Conservation (phyloP, 371 early-diverging fungal species). For the Syncephalastrum sp. region DNA sequence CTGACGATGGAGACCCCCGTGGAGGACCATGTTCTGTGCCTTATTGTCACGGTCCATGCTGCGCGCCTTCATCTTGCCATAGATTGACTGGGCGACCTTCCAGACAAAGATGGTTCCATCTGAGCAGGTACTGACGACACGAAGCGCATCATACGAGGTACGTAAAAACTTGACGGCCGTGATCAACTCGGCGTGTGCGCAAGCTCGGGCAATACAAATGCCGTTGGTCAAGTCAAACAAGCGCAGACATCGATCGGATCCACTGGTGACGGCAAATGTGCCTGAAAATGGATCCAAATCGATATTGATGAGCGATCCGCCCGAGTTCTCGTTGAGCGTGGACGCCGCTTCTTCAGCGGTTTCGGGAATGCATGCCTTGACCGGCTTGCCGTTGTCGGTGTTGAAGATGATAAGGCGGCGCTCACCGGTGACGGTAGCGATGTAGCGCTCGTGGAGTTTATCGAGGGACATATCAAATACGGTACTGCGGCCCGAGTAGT, state of each 20-base stretch:
- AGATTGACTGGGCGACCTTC: slow-evolving; percentile 57
- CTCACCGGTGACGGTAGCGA: slow-evolving; percentile 71
- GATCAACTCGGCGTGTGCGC: slow-evolving; percentile 79
- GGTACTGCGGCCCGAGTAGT: slow-evolving; percentile 70
- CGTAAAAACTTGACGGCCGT: slow-evolving; percentile 68
- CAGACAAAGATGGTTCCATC: slow-evolving; percentile 84
- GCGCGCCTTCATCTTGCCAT: slow-evolving; percentile 50
- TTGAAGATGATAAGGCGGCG: slow-evolving; percentile 63
- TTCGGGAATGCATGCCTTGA: slow-evolving; percentile 61
- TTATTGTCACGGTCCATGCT: slow-evolving; percentile 21
- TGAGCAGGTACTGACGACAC: slow-evolving; percentile 72
- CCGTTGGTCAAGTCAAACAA: slow-evolving; percentile 73
- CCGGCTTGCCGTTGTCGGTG: slow-evolving; percentile 68
- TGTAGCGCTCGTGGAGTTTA: slow-evolving; percentile 46
- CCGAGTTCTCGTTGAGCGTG: slow-evolving; percentile 49
- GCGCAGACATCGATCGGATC: slow-evolving; percentile 74
- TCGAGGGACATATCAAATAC: slow-evolving; percentile 76
- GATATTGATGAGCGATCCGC: slow-evolving; percentile 62
- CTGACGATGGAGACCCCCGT: neutral
- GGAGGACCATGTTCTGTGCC: slow-evolving; percentile 12
- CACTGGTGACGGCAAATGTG: slow-evolving; percentile 67
- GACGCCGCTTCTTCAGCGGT: slow-evolving; percentile 51
- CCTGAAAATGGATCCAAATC: slow-evolving; percentile 74
- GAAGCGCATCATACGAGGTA: slow-evolving; percentile 42
- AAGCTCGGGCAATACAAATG: slow-evolving; percentile 58